phyloP scores from a whole-genome alignment of 73 alveolate genomes.

The Stentor coeruleus region DNA sequence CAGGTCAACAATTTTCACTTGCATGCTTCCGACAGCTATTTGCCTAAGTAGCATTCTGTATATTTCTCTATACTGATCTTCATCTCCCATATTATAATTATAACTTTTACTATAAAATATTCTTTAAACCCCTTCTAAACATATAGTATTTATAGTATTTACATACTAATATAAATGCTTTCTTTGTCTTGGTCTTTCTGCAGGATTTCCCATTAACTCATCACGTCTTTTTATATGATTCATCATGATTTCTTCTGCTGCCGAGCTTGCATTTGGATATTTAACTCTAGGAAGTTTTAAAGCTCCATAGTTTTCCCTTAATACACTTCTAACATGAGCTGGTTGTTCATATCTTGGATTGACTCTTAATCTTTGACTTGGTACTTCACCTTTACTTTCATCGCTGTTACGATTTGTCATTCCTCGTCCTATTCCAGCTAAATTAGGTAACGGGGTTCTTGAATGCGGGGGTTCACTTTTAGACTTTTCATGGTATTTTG shows the following conservation, averaged over 20 bases:
- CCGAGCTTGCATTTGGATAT: neutral
- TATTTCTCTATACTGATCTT: conserved; percentile 21
- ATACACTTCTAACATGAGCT: neutral
- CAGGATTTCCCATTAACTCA: neutral
- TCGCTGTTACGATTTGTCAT: neutral
- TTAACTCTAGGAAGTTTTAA: conserved; percentile 16
- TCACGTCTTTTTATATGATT: neutral
- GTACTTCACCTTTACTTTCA: too few relatives aligned
- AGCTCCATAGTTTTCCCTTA: conserved; percentile 24
- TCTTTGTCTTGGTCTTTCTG: neutral
- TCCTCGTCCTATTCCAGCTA: neutral
- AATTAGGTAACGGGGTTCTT: neutral
- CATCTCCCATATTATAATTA: conserved; percentile 20
- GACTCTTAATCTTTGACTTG: neutral
- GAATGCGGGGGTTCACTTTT: neutral
- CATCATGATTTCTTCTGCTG: neutral
- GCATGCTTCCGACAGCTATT: conserved; percentile 10
- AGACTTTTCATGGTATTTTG: conserved; percentile 41
- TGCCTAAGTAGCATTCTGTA: conserved; percentile 13
- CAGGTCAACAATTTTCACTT: neutral
- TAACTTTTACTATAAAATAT: too few relatives aligned
- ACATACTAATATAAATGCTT: too few relatives aligned
- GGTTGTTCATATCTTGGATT: neutral
- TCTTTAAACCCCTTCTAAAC: too few relatives aligned
- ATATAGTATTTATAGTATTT: too few relatives aligned